Conservation (phyloP, 768 basidiomycete species). For the Scleroderma bovista region DNA sequence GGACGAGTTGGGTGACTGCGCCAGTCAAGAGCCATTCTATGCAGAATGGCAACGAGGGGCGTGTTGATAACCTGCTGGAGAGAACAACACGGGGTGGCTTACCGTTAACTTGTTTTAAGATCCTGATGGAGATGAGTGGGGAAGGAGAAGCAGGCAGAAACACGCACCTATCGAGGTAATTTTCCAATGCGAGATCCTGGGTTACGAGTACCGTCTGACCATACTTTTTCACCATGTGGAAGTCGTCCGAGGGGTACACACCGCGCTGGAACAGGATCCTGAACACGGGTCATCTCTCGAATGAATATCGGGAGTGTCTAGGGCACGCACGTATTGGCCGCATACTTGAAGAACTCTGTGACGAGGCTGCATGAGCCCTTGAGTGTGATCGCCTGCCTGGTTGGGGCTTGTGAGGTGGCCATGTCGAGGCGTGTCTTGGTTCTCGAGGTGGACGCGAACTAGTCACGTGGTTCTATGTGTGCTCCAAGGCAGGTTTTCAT, state of each 20-base stretch:
- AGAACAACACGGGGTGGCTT: conserved; percentile 23
- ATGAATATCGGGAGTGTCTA: conserved; percentile 4
- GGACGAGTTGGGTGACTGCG: conserved; percentile 88
- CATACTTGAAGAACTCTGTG: conserved; percentile 99
- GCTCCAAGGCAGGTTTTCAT: too few species aligned
- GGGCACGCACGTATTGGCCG: conserved; percentile 83
- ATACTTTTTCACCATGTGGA: conserved; percentile 99
- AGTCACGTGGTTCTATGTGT: conserved; percentile 14
- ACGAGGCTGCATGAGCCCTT: conserved; percentile 93
- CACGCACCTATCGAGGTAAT: conserved; percentile 76
- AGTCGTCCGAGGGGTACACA: conserved; percentile 97
- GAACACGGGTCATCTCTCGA: neutral
- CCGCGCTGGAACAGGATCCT: conserved; percentile 96
- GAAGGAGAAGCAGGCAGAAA: neutral
- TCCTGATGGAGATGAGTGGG: conserved; percentile 42
- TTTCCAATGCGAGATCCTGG: conserved; percentile 87
- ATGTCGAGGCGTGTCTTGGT: conserved; percentile 22
- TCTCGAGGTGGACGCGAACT: conserved; percentile 7
- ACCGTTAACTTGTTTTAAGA: conserved; percentile 92
- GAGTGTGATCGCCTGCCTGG: conserved; percentile 81
- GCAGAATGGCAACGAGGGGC: neutral
- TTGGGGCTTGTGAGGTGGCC: conserved; percentile 42
- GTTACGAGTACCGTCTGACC: conserved; percentile 94
- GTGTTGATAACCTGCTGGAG: neutral
- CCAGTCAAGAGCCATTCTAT: conserved; percentile 92